Evolutionary conservation across 768 basidiomycete species (phyloP).

Genomic region (Mycena kentingensis): DNA sequence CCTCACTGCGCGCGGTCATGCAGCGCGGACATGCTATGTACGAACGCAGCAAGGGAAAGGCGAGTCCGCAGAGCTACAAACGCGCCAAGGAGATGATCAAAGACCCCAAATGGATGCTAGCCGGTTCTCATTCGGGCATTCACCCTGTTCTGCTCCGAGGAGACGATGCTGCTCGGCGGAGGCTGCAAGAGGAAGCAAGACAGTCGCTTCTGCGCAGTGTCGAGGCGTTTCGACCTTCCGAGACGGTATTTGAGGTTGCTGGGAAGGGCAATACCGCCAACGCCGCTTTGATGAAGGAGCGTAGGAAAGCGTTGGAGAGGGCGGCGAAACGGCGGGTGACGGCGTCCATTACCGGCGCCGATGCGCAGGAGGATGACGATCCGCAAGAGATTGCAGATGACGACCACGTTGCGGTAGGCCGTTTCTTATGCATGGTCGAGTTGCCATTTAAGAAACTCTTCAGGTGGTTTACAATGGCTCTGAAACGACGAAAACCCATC

Average conservation of each 20-base stretch:
- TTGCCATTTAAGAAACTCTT: conserved; percentile 3
- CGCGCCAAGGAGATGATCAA: conserved; percentile 88
- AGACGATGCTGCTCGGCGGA: conserved; percentile 35
- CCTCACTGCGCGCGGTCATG: conserved; percentile 78
- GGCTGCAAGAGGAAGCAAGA: conserved; percentile 55
- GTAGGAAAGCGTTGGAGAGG: conserved; percentile 75
- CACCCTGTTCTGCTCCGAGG: conserved; percentile 71
- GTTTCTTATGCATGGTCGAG: conserved; percentile 9
- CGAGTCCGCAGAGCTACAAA: conserved; percentile 80
- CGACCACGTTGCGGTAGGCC: conserved; percentile 68
- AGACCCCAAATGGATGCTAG: conserved; percentile 68
- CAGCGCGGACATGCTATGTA: conserved; percentile 90
- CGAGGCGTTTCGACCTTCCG: conserved; percentile 78
- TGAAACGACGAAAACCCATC: conserved; percentile 55
- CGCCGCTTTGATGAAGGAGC: conserved; percentile 82
- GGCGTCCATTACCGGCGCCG: conserved; percentile 33
- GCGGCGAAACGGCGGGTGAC: conserved; percentile 52
- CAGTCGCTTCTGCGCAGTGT: conserved; percentile 73
- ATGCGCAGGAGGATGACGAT: conserved; percentile 30
- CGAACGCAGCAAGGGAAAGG: conserved; percentile 90
- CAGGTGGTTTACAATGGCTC: conserved; percentile 70
- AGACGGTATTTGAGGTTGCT: conserved; percentile 91
- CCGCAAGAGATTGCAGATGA: conserved; percentile 61
- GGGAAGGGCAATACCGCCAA: conserved; percentile 65
- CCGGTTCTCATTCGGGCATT: conserved; percentile 60